Percentiles rank a stretch among this genome's conserved stretches.
phyloP scores from a whole-genome alignment of 2,329 filamentous ascomycete genomes.

The Stemphylium lycopersici region DNA sequence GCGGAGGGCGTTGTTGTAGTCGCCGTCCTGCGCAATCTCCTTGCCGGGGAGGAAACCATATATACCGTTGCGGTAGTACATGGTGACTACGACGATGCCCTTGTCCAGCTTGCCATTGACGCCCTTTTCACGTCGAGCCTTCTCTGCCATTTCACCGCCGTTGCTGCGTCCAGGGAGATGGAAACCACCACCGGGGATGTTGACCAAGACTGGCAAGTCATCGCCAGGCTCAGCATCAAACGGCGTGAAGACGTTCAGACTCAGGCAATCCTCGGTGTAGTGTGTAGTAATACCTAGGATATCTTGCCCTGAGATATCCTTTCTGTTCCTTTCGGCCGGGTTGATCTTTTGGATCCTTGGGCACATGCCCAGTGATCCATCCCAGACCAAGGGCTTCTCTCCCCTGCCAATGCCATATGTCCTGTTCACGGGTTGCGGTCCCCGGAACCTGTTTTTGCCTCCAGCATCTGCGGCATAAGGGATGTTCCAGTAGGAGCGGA shows the following conservation, averaged over 20 bases:
- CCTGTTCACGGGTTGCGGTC: slow-evolving; percentile 38
- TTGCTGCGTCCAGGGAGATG: slow-evolving; percentile 44
- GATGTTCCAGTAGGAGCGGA: slow-evolving; percentile 43
- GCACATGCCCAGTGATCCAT: slow-evolving; percentile 41
- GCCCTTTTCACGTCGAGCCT: slow-evolving; percentile 35
- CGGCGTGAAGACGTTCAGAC: slow-evolving; percentile 46
- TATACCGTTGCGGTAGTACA: slow-evolving; percentile 49
- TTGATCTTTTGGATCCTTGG: slow-evolving; percentile 45
- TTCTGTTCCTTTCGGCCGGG: slow-evolving; percentile 28
- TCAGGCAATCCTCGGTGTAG: slow-evolving; percentile 51
- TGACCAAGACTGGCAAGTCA: slow-evolving; percentile 49
- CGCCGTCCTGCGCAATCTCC: slow-evolving; percentile 45
- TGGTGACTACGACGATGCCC: slow-evolving; percentile 41
- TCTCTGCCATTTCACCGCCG: slow-evolving; percentile 40
- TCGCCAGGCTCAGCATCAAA: slow-evolving; percentile 42
- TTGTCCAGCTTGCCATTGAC: slow-evolving; percentile 37
- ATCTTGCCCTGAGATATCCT: slow-evolving; percentile 35
- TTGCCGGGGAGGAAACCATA: slow-evolving; percentile 55
- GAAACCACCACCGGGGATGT: slow-evolving; percentile 56
- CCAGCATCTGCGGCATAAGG: slow-evolving; percentile 40
- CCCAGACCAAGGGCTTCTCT: slow-evolving; percentile 36
- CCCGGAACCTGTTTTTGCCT: slow-evolving; percentile 39
- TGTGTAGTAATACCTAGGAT: slow-evolving; percentile 35
- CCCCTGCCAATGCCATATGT: slow-evolving; percentile 31
- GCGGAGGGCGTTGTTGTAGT: slow-evolving; percentile 46